phyloP scores from a whole-genome alignment of 163 green algal genomes.

The Volvox carteri region DNA sequence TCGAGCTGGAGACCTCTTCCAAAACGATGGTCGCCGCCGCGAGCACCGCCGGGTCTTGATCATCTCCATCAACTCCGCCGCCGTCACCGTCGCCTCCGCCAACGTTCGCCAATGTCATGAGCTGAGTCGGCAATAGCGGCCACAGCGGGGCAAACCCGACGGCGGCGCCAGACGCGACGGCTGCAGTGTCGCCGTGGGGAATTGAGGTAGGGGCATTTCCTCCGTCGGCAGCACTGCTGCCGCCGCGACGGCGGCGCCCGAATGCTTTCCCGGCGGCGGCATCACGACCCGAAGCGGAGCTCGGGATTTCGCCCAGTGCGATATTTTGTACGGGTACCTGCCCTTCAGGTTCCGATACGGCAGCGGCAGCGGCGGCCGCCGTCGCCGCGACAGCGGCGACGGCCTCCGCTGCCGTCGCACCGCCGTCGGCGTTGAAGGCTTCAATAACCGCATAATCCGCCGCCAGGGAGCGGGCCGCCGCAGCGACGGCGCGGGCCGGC shows the following conservation, averaged over 20 bases:
- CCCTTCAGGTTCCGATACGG: background rate
- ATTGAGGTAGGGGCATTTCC: too few relatives aligned
- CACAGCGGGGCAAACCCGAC: background rate
- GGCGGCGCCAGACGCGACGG: background rate
- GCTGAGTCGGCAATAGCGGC: slow-evolving; percentile 10
- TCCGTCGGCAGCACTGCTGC: background rate
- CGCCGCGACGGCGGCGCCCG: background rate
- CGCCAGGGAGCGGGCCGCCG: background rate
- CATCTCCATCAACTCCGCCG: background rate
- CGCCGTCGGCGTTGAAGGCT: background rate
- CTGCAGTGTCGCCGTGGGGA: background rate
- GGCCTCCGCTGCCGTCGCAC: background rate
- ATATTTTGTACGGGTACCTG: background rate
- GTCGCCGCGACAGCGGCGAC: background rate
- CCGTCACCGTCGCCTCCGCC: background rate
- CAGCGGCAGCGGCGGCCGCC: background rate
- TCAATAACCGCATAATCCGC: background rate
- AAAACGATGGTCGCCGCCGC: background rate
- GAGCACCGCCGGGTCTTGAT: background rate
- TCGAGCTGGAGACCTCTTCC: background rate
- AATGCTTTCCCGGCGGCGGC: background rate
- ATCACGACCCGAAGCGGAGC: background rate
- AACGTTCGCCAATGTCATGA: background rate
- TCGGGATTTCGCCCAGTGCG: background rate
- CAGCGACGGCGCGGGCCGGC: background rate